Base-by-base conservation (phyloP, 1,139 yeast species). In the Lipomyces yarrowii region DNA sequence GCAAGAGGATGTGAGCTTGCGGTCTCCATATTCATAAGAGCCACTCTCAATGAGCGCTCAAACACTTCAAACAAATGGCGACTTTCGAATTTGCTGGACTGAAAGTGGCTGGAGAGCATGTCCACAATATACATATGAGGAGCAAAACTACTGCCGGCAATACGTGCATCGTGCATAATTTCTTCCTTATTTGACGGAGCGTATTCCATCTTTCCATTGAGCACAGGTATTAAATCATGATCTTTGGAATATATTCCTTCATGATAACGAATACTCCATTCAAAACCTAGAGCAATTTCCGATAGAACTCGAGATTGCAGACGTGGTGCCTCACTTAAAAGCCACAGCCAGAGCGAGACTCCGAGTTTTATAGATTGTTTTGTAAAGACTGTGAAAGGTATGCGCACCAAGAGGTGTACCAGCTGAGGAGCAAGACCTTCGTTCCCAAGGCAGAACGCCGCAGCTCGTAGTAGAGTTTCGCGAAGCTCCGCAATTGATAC, bases 1-100 rank as follows among this genome's bases (percentile, higher is more conserved):
- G 98, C 86, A 75, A 86, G 86, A 21, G 98, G 96, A 77, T 94
- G 98, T 6, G 42, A 33, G 60, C 69, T 67, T 5, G 96, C 97
- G 60, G 76, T 73, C 10, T 77, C 74, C 63, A 80, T 70, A 53
- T 86, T 84, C 21, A 79, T 75, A 71, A 93, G 81, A 0, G 96
- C 92, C 48, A 83, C 79, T 53, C 83, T 79, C 30, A 87, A 81
- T 69, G 89, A 82, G 55, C 87, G 79, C 0, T 94, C 88, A 74
- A 91, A 90, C 66, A 90, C 77, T 70, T 87, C 88, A 71, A 91
- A 78, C 51, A 90, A 78, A 72, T 89, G 92, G 67, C 84, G 86
- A 77, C 94, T 88, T 74, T 89, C 91, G 73, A 86, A 86, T 74
- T 87, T 78, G 0, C 93, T 85, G 0, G 97, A 92, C 75, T 91